Base-by-base conservation (phyloP, 495 filamentous ascomycete species). In the Penicillium lagena region DNA sequence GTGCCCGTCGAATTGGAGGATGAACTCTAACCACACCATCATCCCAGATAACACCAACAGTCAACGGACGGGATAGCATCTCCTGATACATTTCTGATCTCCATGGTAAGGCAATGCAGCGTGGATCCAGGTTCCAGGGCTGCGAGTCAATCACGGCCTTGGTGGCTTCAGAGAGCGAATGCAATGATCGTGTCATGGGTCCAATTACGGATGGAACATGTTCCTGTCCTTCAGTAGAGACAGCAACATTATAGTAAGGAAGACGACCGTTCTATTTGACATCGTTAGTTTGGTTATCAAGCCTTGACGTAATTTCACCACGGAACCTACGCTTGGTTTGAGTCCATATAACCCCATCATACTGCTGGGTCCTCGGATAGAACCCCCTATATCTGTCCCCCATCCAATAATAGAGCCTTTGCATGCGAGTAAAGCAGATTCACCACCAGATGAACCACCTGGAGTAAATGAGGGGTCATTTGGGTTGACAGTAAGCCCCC, bases 371-470 rank as follows among this genome's bases (percentile, higher is more conserved):
- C 81, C 79, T 13, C 80, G 55, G 9, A 83, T 60, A 29, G 74
- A 79, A 1, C 83, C 84, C 1, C 83, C 83, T 29, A 78, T 75
- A 30, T 81, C 76, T 2, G 80, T 83, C 1, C 82, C 83, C 31
- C 85, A 76, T 0, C 85, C 84, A 6, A 87, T 50, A 10, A 77
- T 59, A n/a, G 72, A 77, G 4, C 82, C 83, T 30, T 77, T 67
- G 42, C 85, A 60, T 7, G 72, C 78, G 27, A 86, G 52, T 30
- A 87, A 58, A 4, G 74, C 78, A 4, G 66, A 77, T 56, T 87
- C 83, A 12, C 85, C 85, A 8, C 83, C 82, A 0, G 78, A 77
- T 10, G 75, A 80, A 3, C 82, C 83, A 4, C 83, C 81, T 0
- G 75, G 47, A 0, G 75, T 78, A 12, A 70, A 61, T 6, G 52